phyloP scores from a whole-genome alignment of 1,139 yeast genomes.

The Suhomyces choctaworum region DNA sequence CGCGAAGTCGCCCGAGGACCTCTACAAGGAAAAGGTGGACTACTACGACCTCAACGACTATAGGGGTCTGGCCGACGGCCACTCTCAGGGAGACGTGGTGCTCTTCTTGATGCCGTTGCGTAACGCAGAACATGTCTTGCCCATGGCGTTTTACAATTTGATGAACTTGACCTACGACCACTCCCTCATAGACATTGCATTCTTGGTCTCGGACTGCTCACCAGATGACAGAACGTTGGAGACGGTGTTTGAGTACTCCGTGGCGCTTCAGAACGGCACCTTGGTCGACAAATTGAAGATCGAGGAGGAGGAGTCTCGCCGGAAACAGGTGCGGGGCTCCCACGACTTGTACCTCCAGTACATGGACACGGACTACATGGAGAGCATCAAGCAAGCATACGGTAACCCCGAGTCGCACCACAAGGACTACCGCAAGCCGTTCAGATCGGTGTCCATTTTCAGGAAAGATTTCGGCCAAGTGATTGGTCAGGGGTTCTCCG shows the following conservation, averaged over 20 bases:
- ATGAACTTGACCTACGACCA: constrained; percentile 88
- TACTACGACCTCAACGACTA: constrained; percentile 61
- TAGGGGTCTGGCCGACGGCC: constrained; percentile 56
- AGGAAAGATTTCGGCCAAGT: constrained; percentile 83
- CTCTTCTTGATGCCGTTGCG: constrained; percentile 75
- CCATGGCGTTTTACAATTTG: constrained; percentile 79
- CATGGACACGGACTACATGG: constrained; percentile 67
- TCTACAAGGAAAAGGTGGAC: constrained; percentile 45
- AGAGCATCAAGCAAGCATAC: constrained; percentile 57
- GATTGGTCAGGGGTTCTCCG: constrained; percentile 86
- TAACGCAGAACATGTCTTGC: constrained; percentile 78
- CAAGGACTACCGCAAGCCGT: constrained; percentile 64
- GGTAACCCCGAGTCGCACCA: constrained; percentile 59
- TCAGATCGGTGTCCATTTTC: constrained; percentile 72
- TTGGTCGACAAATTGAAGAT: constrained; percentile 50
- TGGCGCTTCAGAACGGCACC: constrained; percentile 71
- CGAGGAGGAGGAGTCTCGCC: constrained; percentile 36
- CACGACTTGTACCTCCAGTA: constrained; percentile 64
- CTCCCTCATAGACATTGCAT: constrained; percentile 76
- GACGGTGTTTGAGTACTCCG: constrained; percentile 62
- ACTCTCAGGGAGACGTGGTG: constrained; percentile 60
- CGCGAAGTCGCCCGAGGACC: constrained; percentile 18
- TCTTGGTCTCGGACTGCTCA: constrained; percentile 81
- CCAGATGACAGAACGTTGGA: constrained; percentile 73
- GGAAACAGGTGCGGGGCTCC: constrained; percentile 45